Base-by-base conservation (phyloP, 2,329 filamentous ascomycete genomes). In the Knufia fluminis region DNA sequence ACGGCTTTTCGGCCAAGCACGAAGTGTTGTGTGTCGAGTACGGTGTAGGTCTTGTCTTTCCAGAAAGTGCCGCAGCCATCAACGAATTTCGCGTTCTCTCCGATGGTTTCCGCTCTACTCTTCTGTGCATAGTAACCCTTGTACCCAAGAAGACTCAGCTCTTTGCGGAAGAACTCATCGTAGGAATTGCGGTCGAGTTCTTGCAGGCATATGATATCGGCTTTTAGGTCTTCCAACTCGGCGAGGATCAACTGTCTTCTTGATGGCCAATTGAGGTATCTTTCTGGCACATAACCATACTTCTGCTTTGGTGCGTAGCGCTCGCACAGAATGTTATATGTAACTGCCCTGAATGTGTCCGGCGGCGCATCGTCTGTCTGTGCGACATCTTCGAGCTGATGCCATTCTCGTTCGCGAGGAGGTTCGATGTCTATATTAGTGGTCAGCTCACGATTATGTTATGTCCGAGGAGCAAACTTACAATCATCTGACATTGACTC, bases 61-160 rank as follows among this genome's bases (percentile, higher is more conserved):
- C 87, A 97, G 69, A 98, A 97, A 46, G 90, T 91, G 28, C 92
- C 92, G 67, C 92, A 97, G 9, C 92, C 92, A 68, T 98, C 92
- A 10, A 98, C 91, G n/a, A 77, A 74, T 60, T 85, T 86, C 3
- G 89, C 86, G 58, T 96, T 88, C 61, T 94, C 88, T 12, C 79
- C 79, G 87, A 97, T 94, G 7, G 91, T 96, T 68, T 85, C 86
- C 31, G 90, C 86, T 62, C 92, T 81, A 36, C 86, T 84, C 66
- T 94, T 91, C 39, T 90, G 87, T 79, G 85, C 95, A 64, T 91
- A 94, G 2, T 95, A 83, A 20, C 92, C 91, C 70, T 89, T 94
- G 76, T 97, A 98, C 57, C 91, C 89, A 60, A 85, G 77, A 59
- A 87, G 83, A 2, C 87, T 87, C 51, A 98, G 76, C 53, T 88